Base-by-base conservation (phyloP, 2,329 filamentous ascomycete species). In the Cladosporium oxysporum region DNA sequence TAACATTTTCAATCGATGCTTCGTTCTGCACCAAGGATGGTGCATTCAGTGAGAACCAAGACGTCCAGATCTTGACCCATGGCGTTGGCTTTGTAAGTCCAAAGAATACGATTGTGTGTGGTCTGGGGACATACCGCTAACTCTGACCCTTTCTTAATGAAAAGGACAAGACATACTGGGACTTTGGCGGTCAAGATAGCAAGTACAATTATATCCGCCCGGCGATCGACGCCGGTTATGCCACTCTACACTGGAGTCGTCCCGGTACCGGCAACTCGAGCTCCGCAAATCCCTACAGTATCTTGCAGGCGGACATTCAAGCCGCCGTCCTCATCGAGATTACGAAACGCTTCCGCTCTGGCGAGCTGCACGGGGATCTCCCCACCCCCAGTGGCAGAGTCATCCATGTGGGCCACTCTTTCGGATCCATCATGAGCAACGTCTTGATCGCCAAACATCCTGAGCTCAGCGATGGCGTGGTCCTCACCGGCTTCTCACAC, bases 341-440 rank as follows among this genome's bases (percentile, higher is more conserved):
- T 29, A 71, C 71, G 18, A 63, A 53, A 21, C 60, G 55, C 18
- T 47, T 70, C 23, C 67, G 69, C 26, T 55, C 66, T 28, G 67
- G 69, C 41, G 10, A 69, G n/a, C 4, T 69, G 63, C 26, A 58
- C 21, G 28, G 62, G 18, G 37, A 47, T 16, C 28, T 68, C 16
- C 53, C 64, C 8, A 37, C 14, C 4, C 64, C 67, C 1, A 58
- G 49, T 23, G 62, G 62, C 14, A 70, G 71, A 53, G 61, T 72
- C 35, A 31, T 67, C 14, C 70, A 71, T 37, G 65, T 71, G n/a
- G 69, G 69, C 26, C 68, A 72, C 59, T 68, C 66, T 31, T 71
- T 65, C 47, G 70, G 70, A 41, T 65, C 64, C 16, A 29, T 62
- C 12, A 41, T 70, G 8, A 66, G 55, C 53, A 66, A 69, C 35